These are phyloP conservation scores for Xylaria telfairii DNA, from an alignment of 495 filamentous ascomycete genomes.

Conservation along the genomic window DNA sequence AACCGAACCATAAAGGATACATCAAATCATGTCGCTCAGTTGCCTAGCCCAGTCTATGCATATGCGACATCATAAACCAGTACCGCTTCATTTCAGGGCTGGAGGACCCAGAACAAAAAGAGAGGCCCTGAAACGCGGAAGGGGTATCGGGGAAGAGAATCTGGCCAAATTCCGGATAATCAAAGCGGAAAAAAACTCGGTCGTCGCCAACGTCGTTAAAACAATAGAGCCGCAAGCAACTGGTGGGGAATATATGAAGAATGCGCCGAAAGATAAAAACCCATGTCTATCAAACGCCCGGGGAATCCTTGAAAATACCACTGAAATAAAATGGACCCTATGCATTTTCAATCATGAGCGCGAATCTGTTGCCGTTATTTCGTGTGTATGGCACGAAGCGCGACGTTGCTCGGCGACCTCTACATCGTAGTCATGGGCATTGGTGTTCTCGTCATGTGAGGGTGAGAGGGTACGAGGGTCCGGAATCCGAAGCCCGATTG, in stretches of 20 bases:
- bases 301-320: constrained; percentile 29
- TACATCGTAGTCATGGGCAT: constrained; percentile 27
- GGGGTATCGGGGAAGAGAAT: constrained; percentile 25
- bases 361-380: not conserved
- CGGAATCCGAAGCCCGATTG: constrained; percentile 54
- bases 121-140: constrained; percentile 21
- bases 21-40: constrained; percentile 33
- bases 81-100: constrained; percentile 26
- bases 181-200: not conserved
- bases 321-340: constrained; percentile 22
- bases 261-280: constrained; percentile 33
- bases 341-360: not conserved
- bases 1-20: constrained; percentile 9
- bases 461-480: constrained; percentile 38
- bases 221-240: constrained; percentile 5
- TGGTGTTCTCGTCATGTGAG: constrained; percentile 42
- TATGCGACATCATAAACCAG: constrained; percentile 28
- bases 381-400: not conserved
- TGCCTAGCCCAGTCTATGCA: constrained; percentile 41
- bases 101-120: constrained; percentile 27
- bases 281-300: constrained; percentile 39
- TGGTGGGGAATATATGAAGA: constrained; percentile 21
- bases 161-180: not conserved
- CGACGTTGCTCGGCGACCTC: constrained; percentile 26
- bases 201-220: not conserved